Evolutionary conservation across 1,284 basidiomycete genomes (phyloP).

Genomic region (Austroboletus olivaceoglutinosus): DNA sequence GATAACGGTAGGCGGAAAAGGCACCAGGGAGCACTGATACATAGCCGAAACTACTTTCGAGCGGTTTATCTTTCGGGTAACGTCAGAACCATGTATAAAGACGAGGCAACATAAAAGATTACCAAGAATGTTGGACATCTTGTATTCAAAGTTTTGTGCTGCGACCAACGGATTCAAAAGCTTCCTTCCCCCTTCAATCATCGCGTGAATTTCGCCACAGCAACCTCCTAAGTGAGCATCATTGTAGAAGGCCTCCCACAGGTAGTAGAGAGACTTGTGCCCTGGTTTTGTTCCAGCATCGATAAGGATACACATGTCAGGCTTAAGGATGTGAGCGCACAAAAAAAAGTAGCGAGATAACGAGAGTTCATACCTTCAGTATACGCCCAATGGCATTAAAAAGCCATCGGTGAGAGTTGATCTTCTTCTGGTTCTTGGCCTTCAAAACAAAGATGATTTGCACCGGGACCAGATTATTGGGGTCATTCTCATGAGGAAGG

Average conservation of each 20-base stretch:
- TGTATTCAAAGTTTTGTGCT: constrained; percentile 98
- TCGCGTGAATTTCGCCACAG: constrained; percentile 92
- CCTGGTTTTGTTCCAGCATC: constrained; percentile 97
- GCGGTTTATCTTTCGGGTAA: constrained; percentile 69
- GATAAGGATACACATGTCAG: constrained; percentile 87
- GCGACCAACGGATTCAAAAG: constrained; percentile 92
- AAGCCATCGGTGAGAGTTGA: constrained; percentile 96
- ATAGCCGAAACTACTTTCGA: constrained; percentile 95
- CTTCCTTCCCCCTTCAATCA: constrained; percentile 91
- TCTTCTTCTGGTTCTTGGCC: constrained; percentile 97
- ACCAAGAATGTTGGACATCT: constrained; percentile 94
- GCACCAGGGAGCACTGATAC: constrained; percentile 95
- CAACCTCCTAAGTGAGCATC: constrained; percentile 74
- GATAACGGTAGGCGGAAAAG: constrained; percentile 92
- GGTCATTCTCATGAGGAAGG: constrained; percentile 83
- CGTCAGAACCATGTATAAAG: constrained; percentile 5
- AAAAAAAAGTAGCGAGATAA: constrained; percentile 7
- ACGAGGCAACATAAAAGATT: constrained; percentile 16
- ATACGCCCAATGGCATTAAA: constrained; percentile 95
- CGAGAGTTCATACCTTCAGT: constrained; percentile 51
- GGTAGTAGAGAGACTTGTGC: constrained; percentile 94
- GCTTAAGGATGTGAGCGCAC: constrained; percentile 43
- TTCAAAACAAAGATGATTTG: constrained; percentile 95
- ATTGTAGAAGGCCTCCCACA: constrained; percentile 93
- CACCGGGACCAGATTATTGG: constrained; percentile 91